Evolutionary conservation across 805 yeast genomes (phyloP).

Genomic region (Clavispora vitiphila): DNA sequence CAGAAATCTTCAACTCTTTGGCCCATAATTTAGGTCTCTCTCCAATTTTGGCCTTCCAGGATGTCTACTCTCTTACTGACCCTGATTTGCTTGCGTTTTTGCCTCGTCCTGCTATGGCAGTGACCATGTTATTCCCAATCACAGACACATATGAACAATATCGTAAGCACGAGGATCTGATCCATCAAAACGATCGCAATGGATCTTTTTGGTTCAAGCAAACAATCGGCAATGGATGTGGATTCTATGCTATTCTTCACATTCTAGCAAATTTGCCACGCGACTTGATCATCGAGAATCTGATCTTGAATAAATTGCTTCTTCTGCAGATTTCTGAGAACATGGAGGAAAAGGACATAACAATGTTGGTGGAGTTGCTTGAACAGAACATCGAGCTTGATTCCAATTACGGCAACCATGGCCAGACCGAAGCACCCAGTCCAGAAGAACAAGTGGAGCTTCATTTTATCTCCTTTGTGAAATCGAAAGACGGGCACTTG

Average conservation of each 20-base stretch:
- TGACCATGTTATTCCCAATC: slow-evolving; percentile 80
- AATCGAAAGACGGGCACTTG: slow-evolving; percentile 49
- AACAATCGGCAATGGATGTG: slow-evolving; percentile 85
- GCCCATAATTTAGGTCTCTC: slow-evolving; percentile 66
- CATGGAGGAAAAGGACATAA: slow-evolving; percentile 29
- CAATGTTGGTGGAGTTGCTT: slow-evolving; percentile 42
- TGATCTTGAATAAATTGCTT: slow-evolving; percentile 22
- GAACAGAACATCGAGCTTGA: slow-evolving; percentile 40
- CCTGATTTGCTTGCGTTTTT: slow-evolving; percentile 73
- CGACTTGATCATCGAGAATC: slow-evolving; percentile 39
- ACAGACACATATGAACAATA: slow-evolving; percentile 55
- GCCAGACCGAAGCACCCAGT: slow-evolving; percentile 65
- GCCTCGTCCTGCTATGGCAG: slow-evolving; percentile 74
- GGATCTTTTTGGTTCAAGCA: slow-evolving; percentile 76
- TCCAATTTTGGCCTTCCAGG: slow-evolving; percentile 59
- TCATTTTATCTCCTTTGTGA: slow-evolving; percentile 76
- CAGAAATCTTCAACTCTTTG: slow-evolving; percentile 70
- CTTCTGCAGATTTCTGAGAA: slow-evolving; percentile 17
- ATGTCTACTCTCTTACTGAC: slow-evolving; percentile 81
- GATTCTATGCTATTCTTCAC: slow-evolving; percentile 83
- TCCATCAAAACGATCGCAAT: slow-evolving; percentile 23
- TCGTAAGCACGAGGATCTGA: slow-evolving; percentile 37
- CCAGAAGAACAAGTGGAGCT: slow-evolving; percentile 48
- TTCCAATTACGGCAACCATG: slow-evolving; percentile 43
- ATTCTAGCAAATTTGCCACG: slow-evolving; percentile 41